These are phyloP conservation scores for Rhynchosporium secalis DNA, from an alignment of 2,329 filamentous ascomycete species.

Conservation along the genomic window DNA sequence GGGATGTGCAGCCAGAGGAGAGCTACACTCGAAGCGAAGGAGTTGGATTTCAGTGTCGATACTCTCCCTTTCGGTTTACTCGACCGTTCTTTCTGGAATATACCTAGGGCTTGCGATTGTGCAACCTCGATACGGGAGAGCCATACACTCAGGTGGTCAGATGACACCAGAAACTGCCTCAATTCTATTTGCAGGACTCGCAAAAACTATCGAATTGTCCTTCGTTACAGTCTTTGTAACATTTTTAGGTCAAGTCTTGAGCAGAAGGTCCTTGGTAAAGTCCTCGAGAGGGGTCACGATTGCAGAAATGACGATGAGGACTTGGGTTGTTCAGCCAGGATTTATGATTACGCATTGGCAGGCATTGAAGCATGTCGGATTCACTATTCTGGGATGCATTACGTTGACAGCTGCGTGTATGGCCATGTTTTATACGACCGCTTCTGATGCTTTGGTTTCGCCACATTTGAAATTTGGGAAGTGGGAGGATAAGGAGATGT, in stretches of 20 bases:
- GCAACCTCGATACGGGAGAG: constrained; percentile 62
- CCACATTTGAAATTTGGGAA: constrained; percentile 65
- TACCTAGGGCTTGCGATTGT: constrained; percentile 63
- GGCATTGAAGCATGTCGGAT: constrained; percentile 61
- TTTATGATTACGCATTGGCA: constrained; percentile 70
- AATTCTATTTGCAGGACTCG: constrained; percentile 65
- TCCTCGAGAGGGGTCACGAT: constrained; percentile 66
- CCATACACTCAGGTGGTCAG: constrained; percentile 52
- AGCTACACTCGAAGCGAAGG: constrained; percentile 30
- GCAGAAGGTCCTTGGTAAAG: constrained; percentile 63
- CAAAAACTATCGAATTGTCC: constrained; percentile 75
- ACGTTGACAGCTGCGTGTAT: constrained; percentile 64
- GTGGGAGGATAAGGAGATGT: constrained; percentile 51
- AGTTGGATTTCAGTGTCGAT: constrained; percentile 53
- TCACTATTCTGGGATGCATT: constrained; percentile 63
- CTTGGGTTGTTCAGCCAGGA: constrained; percentile 73
- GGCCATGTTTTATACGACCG: constrained; percentile 73
- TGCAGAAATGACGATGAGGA: constrained; percentile 75
- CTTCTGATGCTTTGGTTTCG: constrained; percentile 72
- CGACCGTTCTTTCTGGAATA: constrained; percentile 63
- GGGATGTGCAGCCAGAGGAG: constrained; percentile 29
- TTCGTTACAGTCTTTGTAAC: constrained; percentile 78
- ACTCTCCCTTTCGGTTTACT: constrained; percentile 57
- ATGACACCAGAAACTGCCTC: constrained; percentile 65
- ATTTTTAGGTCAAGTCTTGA: constrained; percentile 73